Evolutionary conservation across 2,329 filamentous ascomycete species (phyloP).

Genomic region (Aspergillus caelatus): DNA sequence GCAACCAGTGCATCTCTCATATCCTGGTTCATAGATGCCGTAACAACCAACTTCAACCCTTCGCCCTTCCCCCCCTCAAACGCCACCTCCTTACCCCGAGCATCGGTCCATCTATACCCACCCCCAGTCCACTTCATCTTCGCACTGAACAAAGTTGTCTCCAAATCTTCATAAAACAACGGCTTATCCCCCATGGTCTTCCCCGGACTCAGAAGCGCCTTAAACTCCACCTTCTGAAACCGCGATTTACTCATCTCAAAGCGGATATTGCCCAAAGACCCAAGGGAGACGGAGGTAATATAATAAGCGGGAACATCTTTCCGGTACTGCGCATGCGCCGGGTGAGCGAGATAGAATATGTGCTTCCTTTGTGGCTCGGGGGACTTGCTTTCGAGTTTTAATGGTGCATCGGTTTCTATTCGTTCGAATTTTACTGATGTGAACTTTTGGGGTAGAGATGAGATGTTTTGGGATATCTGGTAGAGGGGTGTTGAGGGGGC

Average conservation of each 20-base stretch:
- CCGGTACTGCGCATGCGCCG: conserved; percentile 20
- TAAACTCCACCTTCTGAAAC: conserved; percentile 10
- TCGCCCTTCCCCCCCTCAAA: conserved; percentile 11
- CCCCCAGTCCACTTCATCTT: conserved; percentile 6
- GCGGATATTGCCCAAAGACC: conserved; percentile 18
- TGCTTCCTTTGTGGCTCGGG: not conserved
- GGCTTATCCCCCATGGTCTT: conserved; percentile 3
- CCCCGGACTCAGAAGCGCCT: not conserved
- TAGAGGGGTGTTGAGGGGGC: conserved; percentile 5
- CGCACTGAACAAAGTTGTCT: conserved; percentile 3
- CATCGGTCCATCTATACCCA: conserved; percentile 14
- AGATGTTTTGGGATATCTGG: conserved; percentile 1
- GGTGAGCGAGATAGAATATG: conserved; percentile 13
- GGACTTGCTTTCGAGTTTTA: not conserved
- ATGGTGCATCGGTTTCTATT: not conserved
- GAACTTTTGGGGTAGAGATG: not conserved
- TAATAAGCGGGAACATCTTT: conserved; percentile 21
- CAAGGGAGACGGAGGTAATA: conserved; percentile 6
- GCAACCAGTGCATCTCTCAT: conserved; percentile 21
- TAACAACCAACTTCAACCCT: conserved; percentile 8
- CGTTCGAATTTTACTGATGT: not conserved
- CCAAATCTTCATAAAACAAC: not conserved
- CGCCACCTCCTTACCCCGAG: conserved; percentile 9
- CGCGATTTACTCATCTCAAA: conserved; percentile 10
- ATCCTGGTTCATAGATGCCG: conserved; percentile 5